phyloP scores from a whole-genome alignment of 2,329 filamentous ascomycete genomes.

The Orbilia ellipsospora region DNA sequence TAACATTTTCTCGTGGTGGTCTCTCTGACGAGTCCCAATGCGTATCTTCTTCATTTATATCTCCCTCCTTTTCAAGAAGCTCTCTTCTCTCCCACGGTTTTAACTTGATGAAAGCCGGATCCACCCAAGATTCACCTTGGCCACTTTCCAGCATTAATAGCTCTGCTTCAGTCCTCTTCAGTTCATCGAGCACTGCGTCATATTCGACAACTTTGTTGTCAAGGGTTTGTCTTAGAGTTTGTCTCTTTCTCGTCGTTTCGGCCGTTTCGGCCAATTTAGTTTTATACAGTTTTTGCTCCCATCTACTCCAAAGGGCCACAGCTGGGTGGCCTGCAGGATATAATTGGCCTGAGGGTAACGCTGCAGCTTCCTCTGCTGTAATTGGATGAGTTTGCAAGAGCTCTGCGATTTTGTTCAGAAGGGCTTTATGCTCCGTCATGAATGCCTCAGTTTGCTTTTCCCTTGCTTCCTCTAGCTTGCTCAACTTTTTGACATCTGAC shows the following conservation, averaged over 20 bases:
- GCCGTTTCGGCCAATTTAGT: not conserved
- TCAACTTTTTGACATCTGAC: not conserved
- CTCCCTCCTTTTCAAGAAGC: slow-evolving; percentile 3
- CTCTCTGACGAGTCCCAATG: no score
- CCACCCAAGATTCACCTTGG: slow-evolving; percentile 34
- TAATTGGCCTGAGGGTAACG: slow-evolving; percentile 22
- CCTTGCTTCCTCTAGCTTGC: slow-evolving; percentile 7
- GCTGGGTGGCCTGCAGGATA: slow-evolving; percentile 22
- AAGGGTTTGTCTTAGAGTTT: not conserved
- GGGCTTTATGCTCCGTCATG: not conserved
- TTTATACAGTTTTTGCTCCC: not conserved
- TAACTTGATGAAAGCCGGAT: slow-evolving; percentile 16
- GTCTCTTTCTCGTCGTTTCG: not conserved
- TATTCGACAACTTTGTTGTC: slow-evolving; percentile 5
- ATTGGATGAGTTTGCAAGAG: slow-evolving; percentile 17
- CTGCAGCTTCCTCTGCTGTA: not conserved
- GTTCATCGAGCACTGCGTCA: slow-evolving; percentile 12
- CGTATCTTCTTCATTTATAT: not conserved
- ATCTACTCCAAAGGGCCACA: not conserved
- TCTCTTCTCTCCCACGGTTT: not conserved
- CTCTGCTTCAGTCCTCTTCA: slow-evolving; percentile 36
- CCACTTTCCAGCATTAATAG: slow-evolving; percentile 37
- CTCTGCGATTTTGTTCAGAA: not conserved
- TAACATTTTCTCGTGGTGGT: no score
- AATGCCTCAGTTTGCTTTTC: slow-evolving; percentile 21